Evolutionary conservation across 257 asterid genomes (phyloP).

Genomic region (Eucommia ulmoides): DNA sequence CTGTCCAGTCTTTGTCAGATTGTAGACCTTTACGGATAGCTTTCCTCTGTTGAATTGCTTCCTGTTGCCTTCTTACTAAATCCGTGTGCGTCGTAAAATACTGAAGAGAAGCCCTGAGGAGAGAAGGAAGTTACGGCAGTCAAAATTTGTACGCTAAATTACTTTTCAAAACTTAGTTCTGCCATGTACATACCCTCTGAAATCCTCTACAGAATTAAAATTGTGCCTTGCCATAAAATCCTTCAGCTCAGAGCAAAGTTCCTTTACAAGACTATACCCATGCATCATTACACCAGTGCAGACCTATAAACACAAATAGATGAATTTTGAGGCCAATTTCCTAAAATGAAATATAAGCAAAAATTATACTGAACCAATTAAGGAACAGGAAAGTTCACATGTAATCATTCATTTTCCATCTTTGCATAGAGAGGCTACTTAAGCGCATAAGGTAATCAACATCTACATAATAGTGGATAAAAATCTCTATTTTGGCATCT

Average conservation of each 20-base stretch:
- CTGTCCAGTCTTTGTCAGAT: conserved; percentile 97
- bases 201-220: conserved; percentile 64
- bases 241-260: conserved; percentile 72
- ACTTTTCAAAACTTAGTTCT: too few relatives aligned
- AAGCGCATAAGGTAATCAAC: too few relatives aligned
- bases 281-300: conserved; percentile 98
- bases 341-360: too few relatives aligned
- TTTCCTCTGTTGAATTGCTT: conserved; percentile 55
- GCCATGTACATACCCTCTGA: conserved; percentile 84
- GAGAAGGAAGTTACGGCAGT: too few relatives aligned
- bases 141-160: too few relatives aligned
- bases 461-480: too few relatives aligned
- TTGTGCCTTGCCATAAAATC: conserved; percentile 76
- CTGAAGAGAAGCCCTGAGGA: conserved; percentile 49
- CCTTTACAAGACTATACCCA: conserved; percentile 74
- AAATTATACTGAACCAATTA: too few relatives aligned
- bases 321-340: not conserved
- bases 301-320: conserved; percentile 23
- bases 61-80: conserved; percentile 57
- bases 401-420: too few relatives aligned
- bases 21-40: conserved; percentile 66
- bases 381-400: not conserved
- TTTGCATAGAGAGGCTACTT: too few relatives aligned
- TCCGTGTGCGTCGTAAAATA: conserved; percentile 69
- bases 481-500: too few relatives aligned